These are phyloP conservation scores for Camellia granthamiana DNA, from an alignment of 148 eudicot species.

Conservation along the genomic window DNA sequence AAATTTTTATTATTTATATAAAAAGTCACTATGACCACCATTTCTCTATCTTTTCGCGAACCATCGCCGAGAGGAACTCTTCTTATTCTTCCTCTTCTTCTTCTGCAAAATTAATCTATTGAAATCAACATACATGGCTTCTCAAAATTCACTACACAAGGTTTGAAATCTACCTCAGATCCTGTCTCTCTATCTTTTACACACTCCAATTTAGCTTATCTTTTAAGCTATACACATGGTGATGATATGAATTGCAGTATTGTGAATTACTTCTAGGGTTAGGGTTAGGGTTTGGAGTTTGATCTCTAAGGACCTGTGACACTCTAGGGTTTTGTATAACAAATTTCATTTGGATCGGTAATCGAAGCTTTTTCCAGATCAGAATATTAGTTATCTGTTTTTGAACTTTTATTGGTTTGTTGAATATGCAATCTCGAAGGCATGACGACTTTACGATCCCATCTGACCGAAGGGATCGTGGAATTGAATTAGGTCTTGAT, in stretches of 20 bases:
- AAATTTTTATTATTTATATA: no score
- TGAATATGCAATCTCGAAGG: constrained; percentile 22
- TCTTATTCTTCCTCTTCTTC: no score
- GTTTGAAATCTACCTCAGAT: constrained; percentile 1
- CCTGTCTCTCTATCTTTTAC: no score
- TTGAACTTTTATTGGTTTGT: neutral
- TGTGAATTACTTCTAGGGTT: neutral
- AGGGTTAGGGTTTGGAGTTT: neutral
- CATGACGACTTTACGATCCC: constrained; percentile 16
- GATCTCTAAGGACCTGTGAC: neutral
- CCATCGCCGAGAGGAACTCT: no score
- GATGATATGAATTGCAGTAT: no score
- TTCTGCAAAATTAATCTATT: no score
- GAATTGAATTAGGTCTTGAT: constrained; percentile 11
- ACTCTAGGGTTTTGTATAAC: neutral
- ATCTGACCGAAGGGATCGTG: constrained; percentile 14
- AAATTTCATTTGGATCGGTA: neutral
- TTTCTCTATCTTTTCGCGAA: no score
- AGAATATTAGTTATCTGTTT: neutral
- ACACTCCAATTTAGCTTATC: neutral
- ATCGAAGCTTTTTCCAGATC: neutral
- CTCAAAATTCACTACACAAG: neutral
- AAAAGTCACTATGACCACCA: no score
- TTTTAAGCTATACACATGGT: neutral
- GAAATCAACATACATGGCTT: neutral